Conservation (phyloP, 768 basidiomycete genomes). For the Candolleomyces efflorescens region DNA sequence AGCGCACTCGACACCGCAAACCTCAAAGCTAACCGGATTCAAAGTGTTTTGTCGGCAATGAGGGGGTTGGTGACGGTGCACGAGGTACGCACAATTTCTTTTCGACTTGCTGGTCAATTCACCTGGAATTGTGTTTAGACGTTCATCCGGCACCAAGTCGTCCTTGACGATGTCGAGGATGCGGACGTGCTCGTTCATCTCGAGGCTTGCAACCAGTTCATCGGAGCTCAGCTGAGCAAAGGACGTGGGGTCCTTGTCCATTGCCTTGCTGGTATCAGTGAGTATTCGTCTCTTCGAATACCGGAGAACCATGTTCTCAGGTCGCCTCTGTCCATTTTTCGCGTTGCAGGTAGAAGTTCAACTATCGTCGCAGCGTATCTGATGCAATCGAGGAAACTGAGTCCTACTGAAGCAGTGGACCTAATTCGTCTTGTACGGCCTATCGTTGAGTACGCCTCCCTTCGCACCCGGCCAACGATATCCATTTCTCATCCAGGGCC, state of each 20-base stretch:
- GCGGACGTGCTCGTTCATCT: conserved; percentile 79
- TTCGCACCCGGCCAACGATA: not conserved
- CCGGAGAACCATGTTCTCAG: not conserved
- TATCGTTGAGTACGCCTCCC: conserved; percentile 49
- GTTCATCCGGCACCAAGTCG: conserved; percentile 75
- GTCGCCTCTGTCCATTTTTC: not conserved
- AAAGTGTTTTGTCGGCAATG: conserved; percentile 71
- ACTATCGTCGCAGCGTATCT: conserved; percentile 87
- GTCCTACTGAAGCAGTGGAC: conserved; percentile 59
- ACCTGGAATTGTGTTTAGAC: conserved; percentile 41
- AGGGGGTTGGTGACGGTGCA: conserved; percentile 61
- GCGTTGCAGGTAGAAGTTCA: conserved; percentile 67
- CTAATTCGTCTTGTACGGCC: conserved; percentile 66
- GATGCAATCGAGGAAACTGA: conserved; percentile 65
- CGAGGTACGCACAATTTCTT: conserved; percentile 40
- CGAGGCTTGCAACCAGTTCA: conserved; percentile 77
- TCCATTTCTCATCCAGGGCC: not conserved
- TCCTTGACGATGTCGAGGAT: conserved; percentile 70
- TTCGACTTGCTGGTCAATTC: not conserved
- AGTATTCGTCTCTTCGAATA: conserved; percentile 23
- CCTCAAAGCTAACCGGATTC: conserved; percentile 67
- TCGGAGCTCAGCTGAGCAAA: conserved; percentile 72
- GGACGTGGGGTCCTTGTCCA: conserved; percentile 81
- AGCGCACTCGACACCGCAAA: conserved; percentile 61
- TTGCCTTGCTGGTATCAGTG: conserved; percentile 87